phyloP scores from a whole-genome alignment of 2,329 filamentous ascomycete species.

The Pezicula radicicola region DNA sequence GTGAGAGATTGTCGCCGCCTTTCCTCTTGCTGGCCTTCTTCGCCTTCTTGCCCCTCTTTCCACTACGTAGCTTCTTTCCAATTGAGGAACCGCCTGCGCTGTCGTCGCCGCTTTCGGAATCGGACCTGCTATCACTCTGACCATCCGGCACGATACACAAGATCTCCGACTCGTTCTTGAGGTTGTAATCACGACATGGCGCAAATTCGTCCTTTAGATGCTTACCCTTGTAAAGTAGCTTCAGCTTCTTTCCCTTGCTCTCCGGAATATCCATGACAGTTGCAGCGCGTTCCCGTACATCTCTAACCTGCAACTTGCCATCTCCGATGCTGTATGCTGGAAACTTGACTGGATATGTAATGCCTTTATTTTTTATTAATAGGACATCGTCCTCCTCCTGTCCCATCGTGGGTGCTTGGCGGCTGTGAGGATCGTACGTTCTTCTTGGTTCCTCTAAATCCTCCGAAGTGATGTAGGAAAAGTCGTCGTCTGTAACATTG shows the following conservation, averaged over 20 bases:
- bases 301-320: conserved; percentile 64
- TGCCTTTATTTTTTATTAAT: conserved; percentile 64
- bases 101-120: conserved; percentile 40
- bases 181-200: conserved; percentile 55
- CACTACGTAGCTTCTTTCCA: conserved; percentile 38
- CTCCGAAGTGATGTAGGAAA: conserved; percentile 78
- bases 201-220: conserved; percentile 63
- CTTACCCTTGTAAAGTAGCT: conserved; percentile 71
- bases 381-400: conserved; percentile 66
- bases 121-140: conserved; percentile 39
- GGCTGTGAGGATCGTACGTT: conserved; percentile 40
- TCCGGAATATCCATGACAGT: conserved; percentile 59
- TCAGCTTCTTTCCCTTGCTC: conserved; percentile 51
- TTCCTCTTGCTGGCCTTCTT: conserved; percentile 15
- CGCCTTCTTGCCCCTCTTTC: conserved; percentile 36
- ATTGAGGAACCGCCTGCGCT: conserved; percentile 26
- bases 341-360: conserved; percentile 68
- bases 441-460: conserved; percentile 53
- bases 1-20: conserved; percentile 23
- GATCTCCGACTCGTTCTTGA: conserved; percentile 62
- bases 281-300: conserved; percentile 65
- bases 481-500: conserved; percentile 72
- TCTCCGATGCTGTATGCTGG: conserved; percentile 73
- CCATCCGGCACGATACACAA: conserved; percentile 54
- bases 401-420: conserved; percentile 30